Conservation (phyloP, 768 basidiomycete species). For the Suillus weaverae region DNA sequence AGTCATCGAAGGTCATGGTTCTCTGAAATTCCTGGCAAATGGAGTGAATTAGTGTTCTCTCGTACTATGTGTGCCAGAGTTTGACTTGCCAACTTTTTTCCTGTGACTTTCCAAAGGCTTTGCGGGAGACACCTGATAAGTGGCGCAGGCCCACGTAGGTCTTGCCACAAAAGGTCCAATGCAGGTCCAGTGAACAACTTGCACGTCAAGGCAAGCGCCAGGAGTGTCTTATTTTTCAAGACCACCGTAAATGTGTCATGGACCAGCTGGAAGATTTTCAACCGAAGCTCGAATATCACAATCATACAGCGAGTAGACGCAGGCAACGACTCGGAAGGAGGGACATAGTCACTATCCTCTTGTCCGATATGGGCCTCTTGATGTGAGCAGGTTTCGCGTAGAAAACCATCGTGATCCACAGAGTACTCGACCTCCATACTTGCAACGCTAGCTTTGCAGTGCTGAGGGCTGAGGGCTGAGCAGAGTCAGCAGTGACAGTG, state of each 20-base stretch:
- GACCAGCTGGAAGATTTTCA: neutral
- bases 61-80: neutral
- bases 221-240: constrained; percentile 11
- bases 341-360: no score
- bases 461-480: no score
- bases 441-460: no score
- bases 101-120: constrained; percentile 2
- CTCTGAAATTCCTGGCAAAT: constrained; percentile 20
- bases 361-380: no score
- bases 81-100: neutral
- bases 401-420: neutral
- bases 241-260: neutral
- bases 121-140: constrained; percentile 6
- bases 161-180: constrained; percentile 5
- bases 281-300: neutral
- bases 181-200: constrained; percentile 9
- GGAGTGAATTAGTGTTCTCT: neutral
- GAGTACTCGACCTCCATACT: neutral
- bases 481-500: no score
- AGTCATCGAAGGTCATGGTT: constrained; percentile 28
- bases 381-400: neutral
- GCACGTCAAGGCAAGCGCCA: constrained; percentile 11
- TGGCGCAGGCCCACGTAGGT: neutral
- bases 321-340: neutral
- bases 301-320: neutral